These are phyloP conservation scores for Suillus variegatus DNA, from an alignment of 768 basidiomycete genomes.

Conservation along the genomic window DNA sequence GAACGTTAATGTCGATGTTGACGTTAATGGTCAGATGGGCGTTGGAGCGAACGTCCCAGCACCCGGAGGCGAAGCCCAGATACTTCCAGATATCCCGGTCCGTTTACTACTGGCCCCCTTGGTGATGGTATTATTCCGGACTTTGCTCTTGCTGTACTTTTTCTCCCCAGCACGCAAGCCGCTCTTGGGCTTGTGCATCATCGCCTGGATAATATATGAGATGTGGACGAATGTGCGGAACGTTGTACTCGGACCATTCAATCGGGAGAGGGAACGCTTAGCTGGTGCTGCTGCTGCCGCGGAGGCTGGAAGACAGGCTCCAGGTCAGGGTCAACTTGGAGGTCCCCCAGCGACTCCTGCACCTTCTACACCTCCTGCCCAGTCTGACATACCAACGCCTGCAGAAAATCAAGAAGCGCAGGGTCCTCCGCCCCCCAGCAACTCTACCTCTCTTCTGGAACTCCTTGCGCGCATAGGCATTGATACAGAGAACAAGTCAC, in stretches of 20 bases:
- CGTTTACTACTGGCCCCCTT: constrained; percentile 70
- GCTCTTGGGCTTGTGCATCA: constrained; percentile 62
- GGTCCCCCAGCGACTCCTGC: constrained; percentile 25
- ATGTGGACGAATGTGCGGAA: constrained; percentile 69
- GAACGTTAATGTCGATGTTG: constrained; percentile 22
- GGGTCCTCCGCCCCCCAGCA: constrained; percentile 32
- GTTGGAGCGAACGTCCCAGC: constrained; percentile 18
- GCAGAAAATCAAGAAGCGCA: constrained; percentile 21
- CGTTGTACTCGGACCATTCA: constrained; percentile 38
- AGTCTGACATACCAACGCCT: constrained; percentile 16
- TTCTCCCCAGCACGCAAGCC: constrained; percentile 76
- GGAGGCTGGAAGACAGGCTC: constrained; percentile 19
- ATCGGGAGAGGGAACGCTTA: constrained; percentile 34
- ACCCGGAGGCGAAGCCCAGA: constrained; percentile 31
- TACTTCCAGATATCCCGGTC: constrained; percentile 57
- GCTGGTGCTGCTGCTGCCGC: constrained; percentile 24
- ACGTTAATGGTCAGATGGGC: constrained; percentile 17
- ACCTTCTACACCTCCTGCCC: constrained; percentile 18
- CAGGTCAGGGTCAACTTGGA: constrained; percentile 19
- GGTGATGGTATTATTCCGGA: constrained; percentile 67
- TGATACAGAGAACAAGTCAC: constrained; percentile 50
- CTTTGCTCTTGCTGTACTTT: constrained; percentile 70
- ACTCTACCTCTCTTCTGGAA: constrained; percentile 43
- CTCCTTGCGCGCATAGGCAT: constrained; percentile 60
- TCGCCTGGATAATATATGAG: constrained; percentile 74